Evolutionary conservation across 2,329 filamentous ascomycete genomes (phyloP).

Genomic region (Zarea fungicola): DNA sequence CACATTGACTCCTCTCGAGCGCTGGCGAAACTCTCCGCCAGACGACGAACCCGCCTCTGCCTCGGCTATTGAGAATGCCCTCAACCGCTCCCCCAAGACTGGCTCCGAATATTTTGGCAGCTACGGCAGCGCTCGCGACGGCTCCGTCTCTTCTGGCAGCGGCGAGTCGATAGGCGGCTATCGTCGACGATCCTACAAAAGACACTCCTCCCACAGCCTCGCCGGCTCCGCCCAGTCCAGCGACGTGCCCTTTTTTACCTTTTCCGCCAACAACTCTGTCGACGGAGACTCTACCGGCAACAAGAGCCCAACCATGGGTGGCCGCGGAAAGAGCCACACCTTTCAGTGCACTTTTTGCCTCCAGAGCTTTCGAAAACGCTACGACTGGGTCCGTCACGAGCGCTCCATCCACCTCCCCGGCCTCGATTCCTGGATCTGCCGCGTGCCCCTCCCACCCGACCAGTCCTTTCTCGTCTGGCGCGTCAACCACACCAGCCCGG

Average conservation of each 20-base stretch:
- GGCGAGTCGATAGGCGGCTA: conserved; percentile 26
- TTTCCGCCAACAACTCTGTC: conserved; percentile 14
- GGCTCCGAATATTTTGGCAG: conserved; percentile 17
- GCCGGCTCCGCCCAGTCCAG: conserved; percentile 12
- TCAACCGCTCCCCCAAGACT: conserved; percentile 12
- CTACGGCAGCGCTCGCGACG: conserved; percentile 19
- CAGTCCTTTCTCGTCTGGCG: conserved; percentile 43
- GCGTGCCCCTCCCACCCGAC: conserved; percentile 28
- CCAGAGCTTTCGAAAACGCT: conserved; percentile 34
- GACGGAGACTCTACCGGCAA: conserved; percentile 4
- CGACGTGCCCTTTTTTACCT: neutral
- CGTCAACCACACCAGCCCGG: conserved; percentile 37
- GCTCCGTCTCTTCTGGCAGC: conserved; percentile 27
- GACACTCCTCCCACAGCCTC: conserved; percentile 19
- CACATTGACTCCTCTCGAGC: conserved; percentile 41
- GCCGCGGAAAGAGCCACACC: conserved; percentile 15
- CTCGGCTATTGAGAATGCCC: conserved; percentile 33
- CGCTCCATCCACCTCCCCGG: conserved; percentile 43
- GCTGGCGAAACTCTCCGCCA: conserved; percentile 37
- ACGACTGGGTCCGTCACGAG: conserved; percentile 44
- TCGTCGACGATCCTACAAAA: conserved; percentile 8
- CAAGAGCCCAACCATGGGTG: neutral
- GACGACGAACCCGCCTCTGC: conserved; percentile 38
- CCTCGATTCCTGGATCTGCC: conserved; percentile 45
- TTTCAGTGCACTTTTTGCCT: conserved; percentile 36